Evolutionary conservation across 495 filamentous ascomycete species (phyloP), one percentile per base, ranked within the genome.

Genomic region (Penicillium flavigenum): DNA sequence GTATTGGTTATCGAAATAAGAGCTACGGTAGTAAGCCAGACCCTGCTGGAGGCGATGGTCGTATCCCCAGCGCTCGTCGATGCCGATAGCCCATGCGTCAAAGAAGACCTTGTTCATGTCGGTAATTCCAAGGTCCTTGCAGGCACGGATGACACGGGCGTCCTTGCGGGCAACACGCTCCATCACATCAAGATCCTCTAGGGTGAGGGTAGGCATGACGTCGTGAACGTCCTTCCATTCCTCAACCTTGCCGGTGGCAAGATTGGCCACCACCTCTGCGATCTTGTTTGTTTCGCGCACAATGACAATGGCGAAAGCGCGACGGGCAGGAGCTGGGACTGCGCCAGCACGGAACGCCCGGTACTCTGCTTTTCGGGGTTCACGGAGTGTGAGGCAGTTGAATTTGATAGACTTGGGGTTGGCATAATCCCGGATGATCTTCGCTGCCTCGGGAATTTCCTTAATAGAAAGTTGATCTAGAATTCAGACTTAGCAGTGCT

Each of bases 41-140:
- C 68, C 72, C 58, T 75, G 72, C 54, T 65, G 78, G 22, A 76
- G 64, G 39, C 72, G 68, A 46, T 63, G 69, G 36, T 75, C 72
- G 51, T 62, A 70, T 20, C 72, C 72, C 72, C 72, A 75, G 49
- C 72, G 66, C 57, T 75, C 70, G 46, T 75, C 72, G 26, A 72
- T 60, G 22, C 72, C 72, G 19, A 75, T 75, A 34, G 72, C 72
- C 72, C 72, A 75, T 22, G 68, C 86, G 66, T 90, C 87, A 60
- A 90, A 86, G 73, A 88, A 92, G 45, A 93, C 86, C 72, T 90
- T 91, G 73, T 86, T 73, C 89, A 92, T 95, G 61, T 93, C 89
- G 41, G 86, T 82, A 61, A 96, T 90, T 32, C 91, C 91, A 58
- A 90, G 84, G 46, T 93, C 80, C 8, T 81, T 80, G 70, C 91